phyloP scores from a whole-genome alignment of 257 asterid species.

The Solanum verrucosum region DNA sequence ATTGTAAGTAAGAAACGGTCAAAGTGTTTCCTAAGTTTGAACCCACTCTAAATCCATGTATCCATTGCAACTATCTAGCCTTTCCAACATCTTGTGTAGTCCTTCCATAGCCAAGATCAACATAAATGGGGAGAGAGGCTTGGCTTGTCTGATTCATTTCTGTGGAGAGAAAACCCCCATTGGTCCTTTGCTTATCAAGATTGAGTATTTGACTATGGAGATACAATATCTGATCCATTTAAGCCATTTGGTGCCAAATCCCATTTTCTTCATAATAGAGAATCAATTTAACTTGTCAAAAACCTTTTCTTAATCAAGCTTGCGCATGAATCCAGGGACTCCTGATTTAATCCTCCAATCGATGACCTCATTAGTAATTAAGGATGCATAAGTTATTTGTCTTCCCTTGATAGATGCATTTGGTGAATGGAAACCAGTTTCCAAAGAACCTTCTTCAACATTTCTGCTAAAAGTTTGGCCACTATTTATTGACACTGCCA shows the following conservation, averaged over 20 bases:
- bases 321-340: background rate
- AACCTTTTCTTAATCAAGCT: background rate
- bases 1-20: background rate
- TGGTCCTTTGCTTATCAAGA: background rate
- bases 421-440: background rate
- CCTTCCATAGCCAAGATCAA: background rate
- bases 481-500: background rate
- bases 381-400: background rate
- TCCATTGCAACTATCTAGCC: background rate
- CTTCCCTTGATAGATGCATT: background rate
- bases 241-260: background rate
- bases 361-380: background rate
- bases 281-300: background rate
- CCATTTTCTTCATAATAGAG: background rate
- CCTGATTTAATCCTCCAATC: background rate
- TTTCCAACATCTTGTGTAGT: background rate
- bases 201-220: background rate
- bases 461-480: background rate
- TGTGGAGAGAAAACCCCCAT: background rate
- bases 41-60: background rate
- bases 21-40: background rate
- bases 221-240: background rate
- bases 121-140: background rate
- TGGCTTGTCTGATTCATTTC: background rate
- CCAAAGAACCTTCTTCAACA: background rate